Evolutionary conservation across 352 stramenopile genomes (phyloP).

Genomic region (Phytophthora brassicae): DNA sequence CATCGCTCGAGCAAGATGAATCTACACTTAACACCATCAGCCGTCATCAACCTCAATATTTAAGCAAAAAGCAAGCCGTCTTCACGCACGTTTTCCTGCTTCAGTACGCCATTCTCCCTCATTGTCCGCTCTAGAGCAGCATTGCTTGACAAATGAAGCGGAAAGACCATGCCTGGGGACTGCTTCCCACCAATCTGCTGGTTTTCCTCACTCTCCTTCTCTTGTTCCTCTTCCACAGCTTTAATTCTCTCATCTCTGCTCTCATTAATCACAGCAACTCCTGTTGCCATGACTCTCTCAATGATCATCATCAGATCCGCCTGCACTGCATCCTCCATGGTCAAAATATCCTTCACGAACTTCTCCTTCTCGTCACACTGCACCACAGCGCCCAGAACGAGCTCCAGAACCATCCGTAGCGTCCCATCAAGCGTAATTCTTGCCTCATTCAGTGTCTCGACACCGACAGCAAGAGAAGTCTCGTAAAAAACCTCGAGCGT

Average conservation of each 20-base stretch:
- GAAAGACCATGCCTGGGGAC: slow-evolving; percentile 17
- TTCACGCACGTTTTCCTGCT: slow-evolving; percentile 56
- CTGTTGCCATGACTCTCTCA: slow-evolving; percentile 46
- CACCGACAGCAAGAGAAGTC: slow-evolving; percentile 21
- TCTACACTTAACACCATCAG: slow-evolving; percentile 22
- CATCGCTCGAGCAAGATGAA: slow-evolving; percentile 44
- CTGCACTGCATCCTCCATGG: slow-evolving; percentile 60
- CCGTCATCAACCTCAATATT: neutral
- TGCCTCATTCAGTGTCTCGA: slow-evolving; percentile 10
- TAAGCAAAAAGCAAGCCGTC: neutral
- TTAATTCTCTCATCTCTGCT: neutral
- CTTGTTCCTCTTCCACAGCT: neutral
- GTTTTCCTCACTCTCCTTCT: slow-evolving; percentile 1
- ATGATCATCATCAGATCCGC: slow-evolving; percentile 69
- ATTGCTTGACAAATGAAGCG: slow-evolving; percentile 50
- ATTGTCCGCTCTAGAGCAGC: slow-evolving; percentile 46
- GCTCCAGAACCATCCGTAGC: slow-evolving; percentile 37
- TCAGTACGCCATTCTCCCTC: slow-evolving; percentile 61
- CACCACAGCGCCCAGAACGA: slow-evolving; percentile 52
- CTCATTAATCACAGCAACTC: neutral
- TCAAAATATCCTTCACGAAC: slow-evolving; percentile 71
- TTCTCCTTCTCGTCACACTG: slow-evolving; percentile 54
- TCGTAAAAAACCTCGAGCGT: slow-evolving; percentile 63
- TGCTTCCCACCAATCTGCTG: neutral
- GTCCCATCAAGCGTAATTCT: slow-evolving; percentile 15